phyloP scores from a whole-genome alignment of 495 filamentous ascomycete species.

The Cladorrhinum samala region DNA sequence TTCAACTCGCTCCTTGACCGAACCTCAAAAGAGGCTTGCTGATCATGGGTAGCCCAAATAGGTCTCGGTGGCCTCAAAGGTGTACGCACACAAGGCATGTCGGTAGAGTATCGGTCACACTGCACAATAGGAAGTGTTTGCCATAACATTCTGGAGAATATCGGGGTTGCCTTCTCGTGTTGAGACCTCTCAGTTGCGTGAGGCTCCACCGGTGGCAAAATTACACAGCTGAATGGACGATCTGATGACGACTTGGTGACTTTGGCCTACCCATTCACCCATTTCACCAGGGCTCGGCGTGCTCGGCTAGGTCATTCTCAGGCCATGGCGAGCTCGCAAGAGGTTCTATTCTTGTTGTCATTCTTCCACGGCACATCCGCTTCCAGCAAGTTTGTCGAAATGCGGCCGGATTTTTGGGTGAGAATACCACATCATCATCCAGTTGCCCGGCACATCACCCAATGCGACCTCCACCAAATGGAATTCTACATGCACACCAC shows the following conservation, averaged over 20 bases:
- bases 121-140: too few relatives aligned
- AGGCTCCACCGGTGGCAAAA: not conserved
- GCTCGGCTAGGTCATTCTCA: too few relatives aligned
- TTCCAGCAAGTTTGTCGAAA: not conserved
- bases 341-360: not conserved
- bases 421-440: not conserved
- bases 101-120: too few relatives aligned
- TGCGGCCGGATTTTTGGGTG: not conserved
- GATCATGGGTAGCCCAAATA: not conserved
- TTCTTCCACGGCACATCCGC: not conserved
- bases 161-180: not conserved
- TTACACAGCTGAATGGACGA: not conserved
- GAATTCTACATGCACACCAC: too few relatives aligned
- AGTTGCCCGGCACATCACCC: not conserved
- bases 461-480: too few relatives aligned
- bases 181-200: not conserved
- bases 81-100: not conserved
- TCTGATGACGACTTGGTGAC: not conserved
- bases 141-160: too few relatives aligned
- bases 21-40: not conserved
- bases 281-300: too few relatives aligned
- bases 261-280: too few relatives aligned
- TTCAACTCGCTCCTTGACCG: too few relatives aligned
- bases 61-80: not conserved
- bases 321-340: not conserved